These are phyloP conservation scores for Apiospora koreana DNA, from an alignment of 2,329 filamentous ascomycete genomes.

Conservation along the genomic window DNA sequence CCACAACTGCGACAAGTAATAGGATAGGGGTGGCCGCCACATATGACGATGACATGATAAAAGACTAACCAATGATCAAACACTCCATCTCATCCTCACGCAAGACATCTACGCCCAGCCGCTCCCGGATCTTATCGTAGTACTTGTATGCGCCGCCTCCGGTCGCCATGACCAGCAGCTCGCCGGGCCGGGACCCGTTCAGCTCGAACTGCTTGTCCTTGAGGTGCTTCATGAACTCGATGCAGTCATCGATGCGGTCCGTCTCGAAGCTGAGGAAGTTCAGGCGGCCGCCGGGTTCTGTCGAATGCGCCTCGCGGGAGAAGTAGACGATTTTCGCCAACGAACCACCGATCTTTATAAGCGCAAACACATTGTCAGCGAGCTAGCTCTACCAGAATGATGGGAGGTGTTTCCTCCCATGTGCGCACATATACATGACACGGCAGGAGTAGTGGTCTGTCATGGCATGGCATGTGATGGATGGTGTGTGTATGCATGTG, in stretches of 20 bases:
- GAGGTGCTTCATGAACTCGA: constrained; percentile 85
- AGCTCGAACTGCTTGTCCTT: constrained; percentile 78
- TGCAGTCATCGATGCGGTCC: constrained; percentile 87
- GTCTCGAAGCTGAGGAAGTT: constrained; percentile 98
- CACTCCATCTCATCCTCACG: constrained; percentile 99
- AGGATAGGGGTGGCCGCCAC: background rate
- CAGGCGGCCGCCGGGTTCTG: constrained; percentile 81
- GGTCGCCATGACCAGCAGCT: constrained; percentile 91
- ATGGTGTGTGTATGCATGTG: no score
- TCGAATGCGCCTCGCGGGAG: constrained; percentile 79
- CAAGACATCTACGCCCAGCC: constrained; percentile 82
- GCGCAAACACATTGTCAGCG: constrained; percentile 2
- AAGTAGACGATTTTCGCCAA: constrained; percentile 98
- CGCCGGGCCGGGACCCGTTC: constrained; percentile 70
- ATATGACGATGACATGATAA: background rate
- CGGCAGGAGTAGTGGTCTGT: background rate
- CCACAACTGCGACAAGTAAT: background rate
- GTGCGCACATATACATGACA: background rate
- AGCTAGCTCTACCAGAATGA: background rate
- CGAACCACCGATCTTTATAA: constrained; percentile 82
- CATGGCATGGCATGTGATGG: background rate
- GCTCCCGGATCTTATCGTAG: constrained; percentile 85
- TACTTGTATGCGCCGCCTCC: constrained; percentile 96
- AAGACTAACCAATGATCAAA: constrained; percentile 76
- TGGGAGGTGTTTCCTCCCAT: background rate